phyloP scores from a whole-genome alignment of 192 early-diverging fungal genomes.

The Radiomyces spectabilis region DNA sequence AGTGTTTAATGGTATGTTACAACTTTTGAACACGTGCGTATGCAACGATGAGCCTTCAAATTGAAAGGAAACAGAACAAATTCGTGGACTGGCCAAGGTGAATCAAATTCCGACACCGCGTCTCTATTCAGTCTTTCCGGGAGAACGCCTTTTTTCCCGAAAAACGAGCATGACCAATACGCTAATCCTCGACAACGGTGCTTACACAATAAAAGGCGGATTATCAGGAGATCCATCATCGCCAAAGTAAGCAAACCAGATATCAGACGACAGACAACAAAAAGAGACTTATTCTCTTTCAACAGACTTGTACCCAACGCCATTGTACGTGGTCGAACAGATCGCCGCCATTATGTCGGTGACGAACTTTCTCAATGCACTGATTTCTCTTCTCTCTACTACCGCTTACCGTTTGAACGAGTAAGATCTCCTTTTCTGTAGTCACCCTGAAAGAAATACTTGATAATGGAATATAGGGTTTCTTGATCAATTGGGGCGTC shows the following conservation, averaged over 20 bases:
- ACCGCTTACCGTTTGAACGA: slow-evolving; percentile 75
- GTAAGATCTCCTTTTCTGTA: slow-evolving; percentile 15
- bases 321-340: slow-evolving; percentile 49
- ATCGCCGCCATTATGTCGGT: slow-evolving; percentile 50
- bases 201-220: slow-evolving; percentile 57
- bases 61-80: no score
- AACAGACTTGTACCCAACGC: slow-evolving; percentile 49
- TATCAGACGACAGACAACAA: not conserved
- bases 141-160: no score
- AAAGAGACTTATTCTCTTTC: not conserved
- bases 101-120: no score
- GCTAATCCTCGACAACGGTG: slow-evolving; percentile 68
- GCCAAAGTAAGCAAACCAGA: slow-evolving; percentile 21
- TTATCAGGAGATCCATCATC: slow-evolving; percentile 27
- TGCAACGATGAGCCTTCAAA: no score
- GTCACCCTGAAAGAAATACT: not conserved
- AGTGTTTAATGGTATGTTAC: no score
- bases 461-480: slow-evolving; percentile 38
- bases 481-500: slow-evolving; percentile 69
- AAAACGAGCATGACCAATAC: slow-evolving; percentile 20
- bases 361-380: slow-evolving; percentile 56
- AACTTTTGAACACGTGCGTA: no score
- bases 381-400: slow-evolving; percentile 67
- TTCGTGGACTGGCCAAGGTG: no score
- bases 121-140: no score